phyloP scores from a whole-genome alignment of 345 rosid genomes.

The Lepidium sativum region DNA sequence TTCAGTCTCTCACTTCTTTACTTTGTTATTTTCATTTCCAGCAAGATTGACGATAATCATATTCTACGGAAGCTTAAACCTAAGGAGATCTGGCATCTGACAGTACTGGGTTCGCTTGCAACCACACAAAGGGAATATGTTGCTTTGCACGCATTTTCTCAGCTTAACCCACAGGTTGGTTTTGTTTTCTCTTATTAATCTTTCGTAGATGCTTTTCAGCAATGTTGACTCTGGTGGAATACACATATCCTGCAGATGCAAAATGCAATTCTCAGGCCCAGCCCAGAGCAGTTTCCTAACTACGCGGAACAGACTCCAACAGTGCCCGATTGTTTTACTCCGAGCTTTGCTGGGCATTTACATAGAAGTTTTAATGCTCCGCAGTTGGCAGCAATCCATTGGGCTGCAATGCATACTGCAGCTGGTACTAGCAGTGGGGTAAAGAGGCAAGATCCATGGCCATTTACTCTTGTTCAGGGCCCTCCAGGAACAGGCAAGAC shows the following conservation, averaged over 20 bases:
- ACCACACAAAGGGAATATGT: conserved; percentile 98
- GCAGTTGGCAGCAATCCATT: conserved; percentile 87
- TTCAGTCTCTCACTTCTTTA: background rate
- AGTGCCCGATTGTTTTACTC: conserved; percentile 94
- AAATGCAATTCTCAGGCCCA: conserved; percentile 83
- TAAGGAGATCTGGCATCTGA: conserved; percentile 74
- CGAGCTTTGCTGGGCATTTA: conserved; percentile 66
- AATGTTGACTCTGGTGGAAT: conserved; percentile 16
- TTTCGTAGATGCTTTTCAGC: conserved; percentile 13
- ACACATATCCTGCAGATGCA: conserved; percentile 59
- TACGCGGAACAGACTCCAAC: conserved; percentile 87
- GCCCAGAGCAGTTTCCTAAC: conserved; percentile 88
- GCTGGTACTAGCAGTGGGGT: conserved; percentile 90
- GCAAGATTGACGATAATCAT: conserved; percentile 75
- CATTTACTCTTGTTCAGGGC: conserved; percentile 97
- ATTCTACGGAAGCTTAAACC: conserved; percentile 82
- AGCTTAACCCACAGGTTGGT: conserved; percentile 84
- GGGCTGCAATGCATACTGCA: conserved; percentile 99
- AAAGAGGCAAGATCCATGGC: conserved; percentile 97
- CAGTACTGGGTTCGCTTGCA: conserved; percentile 97
- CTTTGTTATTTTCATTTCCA: conserved; percentile 29
- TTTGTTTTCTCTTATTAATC: background rate
- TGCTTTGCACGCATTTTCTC: conserved; percentile 97
- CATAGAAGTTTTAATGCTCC: conserved; percentile 81
- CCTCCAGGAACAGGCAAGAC: conserved; percentile 99